These are phyloP conservation scores for Pseudocohnilembus persalinus DNA, from an alignment of 169 alveolate species.

Conservation along the genomic window DNA sequence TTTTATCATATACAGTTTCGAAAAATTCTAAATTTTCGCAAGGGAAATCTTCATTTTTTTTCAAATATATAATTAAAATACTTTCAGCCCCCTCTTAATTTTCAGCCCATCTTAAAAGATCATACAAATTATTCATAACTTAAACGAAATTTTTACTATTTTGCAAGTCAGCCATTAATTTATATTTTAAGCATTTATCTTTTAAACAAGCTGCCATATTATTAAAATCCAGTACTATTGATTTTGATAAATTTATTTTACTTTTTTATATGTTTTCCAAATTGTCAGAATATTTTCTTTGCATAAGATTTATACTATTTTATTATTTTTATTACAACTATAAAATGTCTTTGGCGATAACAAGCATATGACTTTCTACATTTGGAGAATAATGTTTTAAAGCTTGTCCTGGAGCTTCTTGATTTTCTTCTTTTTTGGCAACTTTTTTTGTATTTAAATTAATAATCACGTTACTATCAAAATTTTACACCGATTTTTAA, in stretches of 20 bases:
- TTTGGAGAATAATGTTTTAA: conserved; percentile 92
- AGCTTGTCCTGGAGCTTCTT: conserved; percentile 91
- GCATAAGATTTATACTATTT: conserved; percentile 15
- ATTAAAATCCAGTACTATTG: conserved; percentile 55
- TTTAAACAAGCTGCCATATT: conserved; percentile 19
- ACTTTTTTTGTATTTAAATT: conserved; percentile 62
- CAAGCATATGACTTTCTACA: conserved; percentile 81
- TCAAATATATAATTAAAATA: conserved; percentile 29
- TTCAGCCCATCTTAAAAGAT: conserved; percentile 85
- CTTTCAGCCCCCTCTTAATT: conserved; percentile 25
- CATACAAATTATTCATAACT: conserved; percentile 83
- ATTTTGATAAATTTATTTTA: conserved; percentile 46
- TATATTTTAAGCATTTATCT: conserved; percentile 54
- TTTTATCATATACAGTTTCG: conserved; percentile 33
- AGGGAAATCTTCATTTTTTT: neutral
- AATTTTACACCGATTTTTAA: conserved; percentile 32
- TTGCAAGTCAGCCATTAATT: conserved; percentile 50
- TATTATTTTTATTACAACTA: conserved; percentile 18
- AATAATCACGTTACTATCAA: conserved; percentile 28
- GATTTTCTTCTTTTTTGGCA: conserved; percentile 52
- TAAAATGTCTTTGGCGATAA: neutral
- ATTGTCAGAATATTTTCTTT: conserved; percentile 23
- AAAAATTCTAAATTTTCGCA: conserved; percentile 18
- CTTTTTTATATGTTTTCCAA: conserved; percentile 16
- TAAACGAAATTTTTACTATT: conserved; percentile 62